These are phyloP conservation scores for Aspergillus luchuensis DNA, from an alignment of 2,329 filamentous ascomycete species.

Conservation along the genomic window DNA sequence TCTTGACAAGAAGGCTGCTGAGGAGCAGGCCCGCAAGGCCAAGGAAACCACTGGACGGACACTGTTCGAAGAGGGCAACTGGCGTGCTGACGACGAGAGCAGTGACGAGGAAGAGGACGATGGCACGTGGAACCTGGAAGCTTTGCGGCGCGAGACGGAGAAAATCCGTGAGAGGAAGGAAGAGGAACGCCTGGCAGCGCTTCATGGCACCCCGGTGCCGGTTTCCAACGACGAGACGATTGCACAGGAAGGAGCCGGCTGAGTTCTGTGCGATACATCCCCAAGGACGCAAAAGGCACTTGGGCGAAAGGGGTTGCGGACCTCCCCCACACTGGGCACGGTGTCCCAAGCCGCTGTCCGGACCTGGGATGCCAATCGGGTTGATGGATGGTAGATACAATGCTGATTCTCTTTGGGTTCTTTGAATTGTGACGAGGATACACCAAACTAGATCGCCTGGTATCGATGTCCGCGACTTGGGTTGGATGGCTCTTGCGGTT, in stretches of 20 bases:
- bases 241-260: conserved; percentile 31
- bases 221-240: conserved; percentile 21
- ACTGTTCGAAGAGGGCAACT: conserved; percentile 95
- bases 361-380: conserved; percentile 26
- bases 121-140: conserved; percentile 74
- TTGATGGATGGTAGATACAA: conserved; percentile 31
- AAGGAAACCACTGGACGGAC: conserved; percentile 96
- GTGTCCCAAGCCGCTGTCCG: conserved; percentile 22
- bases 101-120: conserved; percentile 58
- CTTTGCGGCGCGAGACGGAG: conserved; percentile 82
- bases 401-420: conserved; percentile 19
- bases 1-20: conserved; percentile 91
- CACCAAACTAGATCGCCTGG: conserved; percentile 16
- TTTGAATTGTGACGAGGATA: conserved; percentile 3
- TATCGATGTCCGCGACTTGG: conserved; percentile 26
- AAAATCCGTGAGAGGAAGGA: conserved; percentile 72
- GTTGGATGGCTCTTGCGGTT: conserved; percentile 27
- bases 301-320: conserved; percentile 31
- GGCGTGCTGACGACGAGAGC: conserved; percentile 68
- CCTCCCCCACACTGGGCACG: conserved; percentile 26
- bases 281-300: conserved; percentile 28
- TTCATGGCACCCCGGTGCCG: conserved; percentile 33
- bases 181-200: conserved; percentile 62
- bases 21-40: conserved; percentile 83
- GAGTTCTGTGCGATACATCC: conserved; percentile 20